Evolutionary conservation across 805 yeast species (phyloP).

Genomic region (Candida oleophila): DNA sequence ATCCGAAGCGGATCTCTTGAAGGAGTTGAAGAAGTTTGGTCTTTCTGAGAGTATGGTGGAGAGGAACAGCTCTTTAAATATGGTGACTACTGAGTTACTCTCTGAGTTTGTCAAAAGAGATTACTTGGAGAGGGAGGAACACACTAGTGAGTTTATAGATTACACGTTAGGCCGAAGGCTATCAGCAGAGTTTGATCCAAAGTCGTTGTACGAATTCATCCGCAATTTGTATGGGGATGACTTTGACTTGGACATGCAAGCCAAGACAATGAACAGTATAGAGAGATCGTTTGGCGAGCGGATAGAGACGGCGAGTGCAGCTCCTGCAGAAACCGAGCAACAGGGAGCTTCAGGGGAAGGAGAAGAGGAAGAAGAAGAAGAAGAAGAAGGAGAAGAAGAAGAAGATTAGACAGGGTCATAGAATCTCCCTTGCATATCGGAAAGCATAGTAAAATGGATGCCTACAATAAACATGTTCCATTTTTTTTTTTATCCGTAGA

Average conservation of each 20-base stretch:
- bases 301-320: neutral
- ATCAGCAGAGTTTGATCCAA: conserved; percentile 30
- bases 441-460: no score
- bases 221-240: conserved; percentile 22
- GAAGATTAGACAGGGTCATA: no score
- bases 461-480: no score
- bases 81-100: conserved; percentile 21
- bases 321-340: neutral
- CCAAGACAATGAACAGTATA: conserved; percentile 21
- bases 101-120: conserved; percentile 28
- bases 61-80: conserved; percentile 19
- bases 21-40: conserved; percentile 25
- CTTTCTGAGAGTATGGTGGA: conserved; percentile 18
- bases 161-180: conserved; percentile 34
- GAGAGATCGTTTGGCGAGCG: conserved; percentile 23
- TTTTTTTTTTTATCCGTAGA: no score
- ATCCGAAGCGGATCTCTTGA: conserved; percentile 23
- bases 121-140: conserved; percentile 20
- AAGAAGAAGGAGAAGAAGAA: conserved; percentile 3
- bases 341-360: neutral
- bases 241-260: conserved; percentile 19
- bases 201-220: conserved; percentile 23
- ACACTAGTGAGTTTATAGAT: conserved; percentile 14
- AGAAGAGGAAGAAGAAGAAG: conserved; percentile 6
- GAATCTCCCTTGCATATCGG: no score